Evolutionary conservation across 345 rosid genomes (phyloP), one percentile per base, ranked within the genome.

Genomic region (Odontarrhena argentea): DNA sequence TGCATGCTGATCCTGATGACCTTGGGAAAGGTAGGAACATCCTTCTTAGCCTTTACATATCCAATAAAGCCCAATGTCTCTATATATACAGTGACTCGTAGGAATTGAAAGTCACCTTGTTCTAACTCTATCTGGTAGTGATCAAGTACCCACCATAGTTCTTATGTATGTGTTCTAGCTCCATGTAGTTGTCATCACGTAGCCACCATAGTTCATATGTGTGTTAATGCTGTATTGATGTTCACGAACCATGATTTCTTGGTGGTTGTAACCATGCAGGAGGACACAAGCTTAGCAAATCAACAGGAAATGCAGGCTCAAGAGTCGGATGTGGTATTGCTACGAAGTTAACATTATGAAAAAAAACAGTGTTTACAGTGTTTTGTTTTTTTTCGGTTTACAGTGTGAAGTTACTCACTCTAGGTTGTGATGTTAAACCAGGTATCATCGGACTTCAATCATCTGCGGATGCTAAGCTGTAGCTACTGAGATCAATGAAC

Each of bases 221-320:
- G 4, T 62, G 34, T 4, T 70, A 28, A 28, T 25, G 53, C 53
- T 50, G 14, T 42, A 9, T 46, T 1, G 12, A 35, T 49, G 6
- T 28, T 64, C 47, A 47, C 8, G 40, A 45, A 15, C 14, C 43
- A 46, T 47, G 28, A 28, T 47, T 26, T 41, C 42, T 36, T 47
- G 36, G 57, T 2, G 9, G 25, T 13, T 45, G 38, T 47, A 45
- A 63, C 60, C 47, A 34, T 47, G 55, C 81, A 92, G 95, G 98
- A 69, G 87, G 96, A 37, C 98, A 89, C 76, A 86, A 89, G 60
- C 95, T 92, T 68, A 92, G 96, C 80, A 86, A 84, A 77, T 80
- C 89, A 40, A 92, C 98, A 7, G 97, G 98, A 37, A 92, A 92
- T 59, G 96, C 96, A 7, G 98, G 98, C 60, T 87, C 94, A 2